Evolutionary conservation across 1,284 basidiomycete genomes (phyloP).

Genomic region (Gastroboletus turbinatus): DNA sequence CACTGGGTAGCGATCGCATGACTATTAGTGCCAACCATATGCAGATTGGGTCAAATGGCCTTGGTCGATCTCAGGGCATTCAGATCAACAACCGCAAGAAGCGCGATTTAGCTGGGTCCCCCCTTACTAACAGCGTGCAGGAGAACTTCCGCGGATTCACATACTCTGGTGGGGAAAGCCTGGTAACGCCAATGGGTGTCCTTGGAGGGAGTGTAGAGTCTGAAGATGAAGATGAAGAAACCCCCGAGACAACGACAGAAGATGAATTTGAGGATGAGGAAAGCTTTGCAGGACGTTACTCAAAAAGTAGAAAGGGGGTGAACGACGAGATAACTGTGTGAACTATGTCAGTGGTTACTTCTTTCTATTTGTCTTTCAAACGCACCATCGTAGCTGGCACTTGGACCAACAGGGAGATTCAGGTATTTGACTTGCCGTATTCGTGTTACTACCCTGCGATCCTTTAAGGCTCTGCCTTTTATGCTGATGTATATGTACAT

Average conservation of each 20-base stretch:
- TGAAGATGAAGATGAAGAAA: conserved; percentile 50
- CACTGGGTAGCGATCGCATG: conserved; percentile 60
- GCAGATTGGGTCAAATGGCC: conserved; percentile 16
- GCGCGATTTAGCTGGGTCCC: conserved; percentile 52
- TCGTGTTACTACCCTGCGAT: conserved; percentile 10
- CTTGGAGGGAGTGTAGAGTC: conserved; percentile 41
- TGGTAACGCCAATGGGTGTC: conserved; percentile 42
- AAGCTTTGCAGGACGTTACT: conserved; percentile 61
- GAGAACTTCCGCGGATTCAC: conserved; percentile 94
- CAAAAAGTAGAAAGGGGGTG: conserved; percentile 49
- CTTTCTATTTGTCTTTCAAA: conserved; percentile 5
- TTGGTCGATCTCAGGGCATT: conserved; percentile 44
- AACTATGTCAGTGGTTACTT: conserved; percentile 10
- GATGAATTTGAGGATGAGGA: conserved; percentile 65
- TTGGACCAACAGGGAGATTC: conserved; percentile 23
- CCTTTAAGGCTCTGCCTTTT: neutral
- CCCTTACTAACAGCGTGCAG: conserved; percentile 86
- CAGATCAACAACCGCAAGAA: conserved; percentile 54
- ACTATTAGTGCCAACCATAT: conserved; percentile 11
- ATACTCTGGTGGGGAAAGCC: conserved; percentile 81
- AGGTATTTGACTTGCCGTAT: conserved; percentile 7
- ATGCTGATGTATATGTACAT: conserved; percentile 4
- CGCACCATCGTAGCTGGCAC: conserved; percentile 6
- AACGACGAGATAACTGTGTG: conserved; percentile 41
- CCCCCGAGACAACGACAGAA: conserved; percentile 53